Base-by-base conservation (phyloP, 1,139 yeast genomes). In the Diutina catenulata region DNA sequence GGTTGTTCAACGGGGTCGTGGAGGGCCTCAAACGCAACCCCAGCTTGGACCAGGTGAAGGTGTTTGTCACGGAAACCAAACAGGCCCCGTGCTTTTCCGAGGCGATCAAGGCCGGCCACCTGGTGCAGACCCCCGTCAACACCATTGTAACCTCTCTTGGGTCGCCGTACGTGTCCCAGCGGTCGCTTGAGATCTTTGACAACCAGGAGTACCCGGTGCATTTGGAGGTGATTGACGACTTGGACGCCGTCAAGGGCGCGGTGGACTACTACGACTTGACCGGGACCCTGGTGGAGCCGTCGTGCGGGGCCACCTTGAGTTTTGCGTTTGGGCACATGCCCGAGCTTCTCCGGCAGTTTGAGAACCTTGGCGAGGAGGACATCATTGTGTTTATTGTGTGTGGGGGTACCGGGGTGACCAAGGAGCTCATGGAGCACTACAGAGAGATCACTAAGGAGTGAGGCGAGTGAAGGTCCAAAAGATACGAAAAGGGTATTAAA, bases 231-330 rank as follows among this genome's bases (percentile, higher is more conserved):
- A 71, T 79, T 3, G 62, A 69, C 13, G 88, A 80, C 48, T 42
- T 54, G 4, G 77, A 75, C 38, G 76, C 83, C 0, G 58, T 73
- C 1, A 50, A 53, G 15, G 78, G 80, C 0, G 61, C 76, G 38
- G 50, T 74, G 13, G 58, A 53, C 29, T 76, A 68, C 45, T 69
- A 76, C 5, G 60, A 68, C 10, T 70, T 64, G 31, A 70, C 63
- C 42, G 64, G 65, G 28, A 58, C 68, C 38, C 59, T 76, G 7
- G 74, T 76, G 0, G 88, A 80, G 49, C 86, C 87, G 0, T 86
- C 88, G 1, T 80, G 88, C 58, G 87, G 86, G 9, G 87, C 84
- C 2, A 69, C 86, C 0, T 47, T 80, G 6, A 10, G 18, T 5
- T 27, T 27, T 27, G 29, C 29, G 5, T 27, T 27, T 15, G 13